Percentiles rank a stretch among this genome's conserved stretches.
These are phyloP conservation scores for Phytophthora hybrid DNA, from an alignment of 352 stramenopile genomes.

Conservation along the genomic window DNA sequence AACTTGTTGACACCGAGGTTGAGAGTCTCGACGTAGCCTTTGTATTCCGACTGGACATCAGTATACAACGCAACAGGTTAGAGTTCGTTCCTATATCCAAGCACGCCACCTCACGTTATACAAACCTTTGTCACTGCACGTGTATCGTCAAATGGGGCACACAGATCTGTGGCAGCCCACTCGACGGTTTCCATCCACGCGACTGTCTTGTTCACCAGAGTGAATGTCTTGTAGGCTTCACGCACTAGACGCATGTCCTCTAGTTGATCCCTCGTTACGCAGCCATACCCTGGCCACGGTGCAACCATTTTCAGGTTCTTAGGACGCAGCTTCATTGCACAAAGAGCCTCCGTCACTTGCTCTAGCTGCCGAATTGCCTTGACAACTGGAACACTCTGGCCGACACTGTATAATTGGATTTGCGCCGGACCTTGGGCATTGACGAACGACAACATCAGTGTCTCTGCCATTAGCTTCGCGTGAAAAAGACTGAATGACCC, in stretches of 20 bases:
- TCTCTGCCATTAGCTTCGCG: not conserved
- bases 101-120: not conserved
- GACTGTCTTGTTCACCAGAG: not conserved
- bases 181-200: not conserved
- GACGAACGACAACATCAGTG: not conserved
- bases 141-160: not conserved
- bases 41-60: not conserved
- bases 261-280: not conserved
- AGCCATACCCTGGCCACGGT: slow-evolving; percentile 9
- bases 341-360: not conserved
- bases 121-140: not conserved
- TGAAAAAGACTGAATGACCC: not conserved
- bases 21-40: no score
- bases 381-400: not conserved
- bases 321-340: not conserved
- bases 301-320: not conserved
- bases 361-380: not conserved
- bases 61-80: not conserved
- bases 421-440: not conserved
- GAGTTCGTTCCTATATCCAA: not conserved
- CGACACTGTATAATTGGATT: not conserved
- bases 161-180: not conserved
- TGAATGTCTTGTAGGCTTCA: not conserved
- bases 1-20: no score
- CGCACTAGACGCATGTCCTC: not conserved